These are phyloP conservation scores for Lachancea thermotolerans DNA, from an alignment of 805 yeast species.

Conservation along the genomic window DNA sequence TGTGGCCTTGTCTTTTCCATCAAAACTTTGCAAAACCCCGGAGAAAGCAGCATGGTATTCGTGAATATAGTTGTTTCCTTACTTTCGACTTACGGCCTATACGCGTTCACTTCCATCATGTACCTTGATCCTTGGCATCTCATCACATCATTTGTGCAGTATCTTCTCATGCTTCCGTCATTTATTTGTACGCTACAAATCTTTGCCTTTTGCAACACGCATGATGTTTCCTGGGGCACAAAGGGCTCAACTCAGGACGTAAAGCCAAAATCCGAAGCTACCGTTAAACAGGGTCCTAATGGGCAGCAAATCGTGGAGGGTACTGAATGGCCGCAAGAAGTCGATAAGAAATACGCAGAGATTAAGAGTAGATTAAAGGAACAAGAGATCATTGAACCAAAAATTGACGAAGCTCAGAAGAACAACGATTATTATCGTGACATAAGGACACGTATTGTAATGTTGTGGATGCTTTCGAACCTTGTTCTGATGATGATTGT, in stretches of 20 bases:
- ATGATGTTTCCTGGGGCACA: conserved; percentile 99
- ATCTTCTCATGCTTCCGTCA: conserved; percentile 83
- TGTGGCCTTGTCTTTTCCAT: conserved; percentile 79
- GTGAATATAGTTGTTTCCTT: conserved; percentile 77
- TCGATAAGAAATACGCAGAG: conserved; percentile 32
- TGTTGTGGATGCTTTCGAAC: conserved; percentile 86
- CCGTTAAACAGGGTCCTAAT: conserved; percentile 68
- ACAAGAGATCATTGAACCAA: conserved; percentile 25
- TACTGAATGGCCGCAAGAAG: conserved; percentile 36
- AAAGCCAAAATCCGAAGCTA: conserved; percentile 70
- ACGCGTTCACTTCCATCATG: conserved; percentile 70
- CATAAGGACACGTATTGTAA: conserved; percentile 90
- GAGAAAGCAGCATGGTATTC: conserved; percentile 43
- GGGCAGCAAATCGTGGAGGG: conserved; percentile 78
- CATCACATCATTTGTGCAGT: conserved; percentile 78
- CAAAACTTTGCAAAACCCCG: conserved; percentile 39
- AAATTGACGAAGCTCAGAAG: conserved; percentile 26
- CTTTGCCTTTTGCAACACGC: conserved; percentile 95
- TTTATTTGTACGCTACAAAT: conserved; percentile 90
- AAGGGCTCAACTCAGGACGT: conserved; percentile 82
- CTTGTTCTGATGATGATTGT: conserved; percentile 78
- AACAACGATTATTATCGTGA: conserved; percentile 89
- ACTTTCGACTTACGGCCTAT: conserved; percentile 87
- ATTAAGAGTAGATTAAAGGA: conserved; percentile 34
- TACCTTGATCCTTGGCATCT: conserved; percentile 97